Evolutionary conservation across 306 rosid species (phyloP), one percentile per base, ranked within the genome.

Genomic region (Cucumis melo): DNA sequence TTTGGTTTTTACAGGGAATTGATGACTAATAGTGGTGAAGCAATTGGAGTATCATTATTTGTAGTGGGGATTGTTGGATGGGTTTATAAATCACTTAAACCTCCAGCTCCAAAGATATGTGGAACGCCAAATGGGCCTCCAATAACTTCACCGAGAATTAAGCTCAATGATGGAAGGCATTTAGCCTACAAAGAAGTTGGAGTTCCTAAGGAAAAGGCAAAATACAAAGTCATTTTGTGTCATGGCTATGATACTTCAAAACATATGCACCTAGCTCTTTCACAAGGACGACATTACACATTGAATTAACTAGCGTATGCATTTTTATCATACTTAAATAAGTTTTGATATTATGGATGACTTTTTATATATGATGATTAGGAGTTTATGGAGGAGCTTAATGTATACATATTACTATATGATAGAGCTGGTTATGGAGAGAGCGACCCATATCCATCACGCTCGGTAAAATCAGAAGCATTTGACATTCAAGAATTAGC

Each of bases 201-300:
- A 51, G 56, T 51, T 51, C 56, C 56, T 6, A 51, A 51, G 20
- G 56, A 51, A 51, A 51, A 16, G 56, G 56, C 20, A 16, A 6
- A 51, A 51, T 16, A 51, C 56, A 51, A 51, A 6, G 17, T 51
- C 56, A 51, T 51, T 5, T 0, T 51, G 4, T 21, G 78, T 71
- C 98, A 93, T 79, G 97, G 97, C 77, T 89, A 41, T 77, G 24
- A 9, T 55, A 42, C 53, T 83, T 86, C 93, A 79, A 91, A 88
- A 83, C 91, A 93, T 72, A 0, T 78, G 34, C 1, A 3, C 51
- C 76, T 93, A 29, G 84, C 90, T 32, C 11, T 83, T 44, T 59
- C 91, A 75, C 89, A 81, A 80, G 98, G 91, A 91, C 3, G 5
- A 32, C 5, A 32, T 32, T 32, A 32, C 36, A 32, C 36, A 32